Evolutionary conservation across 768 basidiomycete genomes (phyloP).

Genomic region (Lyophyllum decastes): DNA sequence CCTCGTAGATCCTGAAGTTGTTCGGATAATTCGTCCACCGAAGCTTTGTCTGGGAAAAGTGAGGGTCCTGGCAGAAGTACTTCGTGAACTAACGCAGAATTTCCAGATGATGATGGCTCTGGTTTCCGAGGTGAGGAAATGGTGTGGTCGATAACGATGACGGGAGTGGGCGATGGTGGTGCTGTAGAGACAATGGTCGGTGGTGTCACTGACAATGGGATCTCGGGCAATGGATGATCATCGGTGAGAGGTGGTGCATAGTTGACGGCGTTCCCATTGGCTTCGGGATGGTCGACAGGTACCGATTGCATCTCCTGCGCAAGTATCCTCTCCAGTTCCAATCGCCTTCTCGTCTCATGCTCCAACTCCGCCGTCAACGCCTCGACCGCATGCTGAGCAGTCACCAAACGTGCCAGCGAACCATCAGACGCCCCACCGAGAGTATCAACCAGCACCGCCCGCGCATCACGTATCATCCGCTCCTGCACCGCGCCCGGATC

Average conservation of each 20-base stretch:
- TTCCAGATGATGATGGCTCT: too few relatives aligned
- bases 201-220: neutral
- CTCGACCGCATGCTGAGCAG: constrained; percentile 50
- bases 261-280: neutral
- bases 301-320: neutral
- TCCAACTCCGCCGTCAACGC: constrained; percentile 60
- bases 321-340: constrained; percentile 41
- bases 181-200: neutral
- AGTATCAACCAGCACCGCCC: constrained; percentile 22
- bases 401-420: constrained; percentile 51
- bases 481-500: constrained; percentile 13
- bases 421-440: constrained; percentile 35
- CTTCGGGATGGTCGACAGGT: neutral
- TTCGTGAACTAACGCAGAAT: neutral
- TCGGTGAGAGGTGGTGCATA: neutral
- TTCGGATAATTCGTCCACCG: neutral
- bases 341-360: constrained; percentile 50
- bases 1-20: neutral
- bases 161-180: neutral
- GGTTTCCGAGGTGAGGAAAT: too few relatives aligned
- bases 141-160: neutral
- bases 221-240: neutral
- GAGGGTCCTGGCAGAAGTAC: neutral
- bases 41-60: neutral
- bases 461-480: constrained; percentile 25